Base-by-base conservation (phyloP, 2,329 filamentous ascomycete species). In the Paraphaeosphaeria minitans region DNA sequence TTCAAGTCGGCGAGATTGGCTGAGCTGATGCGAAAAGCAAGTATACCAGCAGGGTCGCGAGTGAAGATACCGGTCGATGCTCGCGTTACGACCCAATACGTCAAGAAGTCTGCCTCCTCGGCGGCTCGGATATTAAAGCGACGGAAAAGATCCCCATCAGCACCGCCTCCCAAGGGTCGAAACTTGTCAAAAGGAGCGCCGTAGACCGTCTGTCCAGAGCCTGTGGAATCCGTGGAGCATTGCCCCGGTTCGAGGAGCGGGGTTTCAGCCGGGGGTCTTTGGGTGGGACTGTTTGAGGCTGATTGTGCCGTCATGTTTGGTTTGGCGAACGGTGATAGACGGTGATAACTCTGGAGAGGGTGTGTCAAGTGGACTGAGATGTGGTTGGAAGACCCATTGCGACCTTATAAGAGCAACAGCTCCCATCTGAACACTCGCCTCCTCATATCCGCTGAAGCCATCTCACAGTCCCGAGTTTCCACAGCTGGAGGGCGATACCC, bases 111-210 rank as follows among this genome's bases (percentile, higher is more conserved):
- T 13, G 55, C 60, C 45, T 63, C 60, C 39, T 63, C 60, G 12
- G 43, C 31, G 12, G 43, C 27, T 19, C 19, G 49, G 24, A 65
- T 57, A 13, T 61, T 61, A 43, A 61, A 61, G 8, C 51, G 53
- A 9, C 55, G 60, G 39, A 62, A 65, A 21, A 60, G 57, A 33
- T 62, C 53, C 16, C 29, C n/a, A 9, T 57, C 41, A 16, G 48
- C 46, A 29, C 62, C 60, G n/a, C 60, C 58, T 8, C 62, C 58
- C 16, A 45, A 10, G 7, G 56, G 54, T 31, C 47, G 42, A 33
- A 53, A 59, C n/a, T 33, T 46, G 41, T 62, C 60, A 47, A 58
- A 65, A 4, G 62, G 60, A 41, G 57, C 59, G 41, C 57, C 60
- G 39, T 16, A 58, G 19, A 50, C 29, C 12, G 7, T 50, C 47